phyloP scores from a whole-genome alignment of 306 rosid genomes.

The Vigna radiata region DNA sequence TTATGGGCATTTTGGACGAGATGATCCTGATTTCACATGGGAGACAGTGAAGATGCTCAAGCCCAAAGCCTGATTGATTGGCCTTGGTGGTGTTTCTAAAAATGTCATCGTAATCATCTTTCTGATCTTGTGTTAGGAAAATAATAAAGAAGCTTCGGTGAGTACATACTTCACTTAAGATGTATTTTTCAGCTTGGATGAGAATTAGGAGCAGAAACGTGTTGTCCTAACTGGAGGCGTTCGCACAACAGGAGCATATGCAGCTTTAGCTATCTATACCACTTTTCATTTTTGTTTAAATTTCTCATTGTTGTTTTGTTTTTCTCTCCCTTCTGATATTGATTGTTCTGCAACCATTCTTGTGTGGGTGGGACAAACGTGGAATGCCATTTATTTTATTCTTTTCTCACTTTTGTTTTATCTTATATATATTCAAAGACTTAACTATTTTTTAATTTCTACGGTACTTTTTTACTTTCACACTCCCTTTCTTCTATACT shows the following conservation, averaged over 20 bases:
- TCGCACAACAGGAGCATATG: constrained; percentile 47
- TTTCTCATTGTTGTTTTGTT: not conserved
- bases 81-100: constrained; percentile 5
- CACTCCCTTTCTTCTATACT: too few species aligned
- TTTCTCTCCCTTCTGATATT: constrained; percentile 22
- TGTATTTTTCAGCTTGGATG: constrained; percentile 37
- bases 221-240: constrained; percentile 47
- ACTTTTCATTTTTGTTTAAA: constrained; percentile 24
- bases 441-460: constrained; percentile 10
- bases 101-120: constrained; percentile 48
- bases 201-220: constrained; percentile 42
- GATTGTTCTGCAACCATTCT: constrained; percentile 41
- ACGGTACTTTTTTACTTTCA: too few species aligned
- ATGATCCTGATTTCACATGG: constrained; percentile 83
- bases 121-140: constrained; percentile 37
- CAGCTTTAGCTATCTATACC: constrained; percentile 41
- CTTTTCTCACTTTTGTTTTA: constrained; percentile 20
- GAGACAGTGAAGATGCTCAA: constrained; percentile 75
- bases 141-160: constrained; percentile 54
- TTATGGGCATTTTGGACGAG: constrained; percentile 84
- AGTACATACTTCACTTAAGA: constrained; percentile 42
- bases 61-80: constrained; percentile 69
- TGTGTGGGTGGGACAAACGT: constrained; percentile 41
- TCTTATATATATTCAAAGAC: not conserved
- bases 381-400: constrained; percentile 39